A percentile compares a stretch with the other conserved stretches of the same genome.
Conservation (phyloP, 1,284 basidiomycete genomes). For the Stereum hirsutum region DNA sequence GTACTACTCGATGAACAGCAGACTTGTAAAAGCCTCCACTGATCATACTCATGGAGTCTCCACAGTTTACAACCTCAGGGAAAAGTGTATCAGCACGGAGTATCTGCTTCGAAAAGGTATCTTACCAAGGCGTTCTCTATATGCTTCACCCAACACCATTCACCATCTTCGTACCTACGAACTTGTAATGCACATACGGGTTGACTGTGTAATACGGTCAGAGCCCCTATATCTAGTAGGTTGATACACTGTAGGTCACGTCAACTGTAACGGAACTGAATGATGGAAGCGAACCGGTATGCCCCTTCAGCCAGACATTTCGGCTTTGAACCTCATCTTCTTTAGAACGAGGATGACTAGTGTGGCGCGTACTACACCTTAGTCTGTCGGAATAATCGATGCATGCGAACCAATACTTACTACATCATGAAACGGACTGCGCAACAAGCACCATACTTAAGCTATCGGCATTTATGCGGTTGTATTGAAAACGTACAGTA, state of each 20-base stretch:
- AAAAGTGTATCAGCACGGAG: neutral
- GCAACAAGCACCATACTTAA: neutral
- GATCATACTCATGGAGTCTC: slow-evolving; percentile 33
- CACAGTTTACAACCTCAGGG: slow-evolving; percentile 29
- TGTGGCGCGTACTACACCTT: neutral
- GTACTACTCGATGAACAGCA: slow-evolving; percentile 32
- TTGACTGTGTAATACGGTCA: slow-evolving; percentile 53
- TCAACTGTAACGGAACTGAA: neutral
- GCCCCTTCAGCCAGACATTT: slow-evolving; percentile 53
- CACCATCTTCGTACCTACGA: slow-evolving; percentile 32
- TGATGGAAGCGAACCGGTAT: slow-evolving; percentile 33
- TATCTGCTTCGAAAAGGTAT: neutral
- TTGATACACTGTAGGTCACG: neutral
- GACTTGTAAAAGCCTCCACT: slow-evolving; percentile 35
- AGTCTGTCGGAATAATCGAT: neutral
- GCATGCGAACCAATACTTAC: too few relatives aligned
- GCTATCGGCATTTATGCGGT: neutral
- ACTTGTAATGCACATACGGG: slow-evolving; percentile 53
- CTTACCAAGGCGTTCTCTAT: slow-evolving; percentile 49
- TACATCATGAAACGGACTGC: slow-evolving; percentile 26
- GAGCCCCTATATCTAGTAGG: slow-evolving; percentile 41
- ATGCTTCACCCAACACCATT: slow-evolving; percentile 52
- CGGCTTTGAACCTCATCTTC: slow-evolving; percentile 48
- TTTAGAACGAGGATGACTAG: slow-evolving; percentile 21
- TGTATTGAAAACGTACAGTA: slow-evolving; percentile 14